These are phyloP conservation scores for Colletotrichum tanaceti DNA, from an alignment of 2,329 filamentous ascomycete genomes.

Conservation along the genomic window DNA sequence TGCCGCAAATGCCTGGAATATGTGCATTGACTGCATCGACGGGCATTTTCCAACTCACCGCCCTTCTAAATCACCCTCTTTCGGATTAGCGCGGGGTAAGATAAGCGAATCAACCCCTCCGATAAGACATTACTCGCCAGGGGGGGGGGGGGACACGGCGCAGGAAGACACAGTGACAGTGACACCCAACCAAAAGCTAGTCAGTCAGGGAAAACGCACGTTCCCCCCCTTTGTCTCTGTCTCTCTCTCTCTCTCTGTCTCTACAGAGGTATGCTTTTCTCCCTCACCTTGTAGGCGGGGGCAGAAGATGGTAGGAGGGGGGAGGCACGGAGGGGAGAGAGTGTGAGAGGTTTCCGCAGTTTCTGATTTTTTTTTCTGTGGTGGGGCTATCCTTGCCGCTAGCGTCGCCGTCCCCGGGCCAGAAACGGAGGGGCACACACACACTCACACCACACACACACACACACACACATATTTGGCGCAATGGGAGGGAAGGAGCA, in stretches of 20 bases:
- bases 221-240: background rate
- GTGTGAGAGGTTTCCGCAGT: conserved; percentile 44
- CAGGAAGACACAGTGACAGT: background rate
- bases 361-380: conserved; percentile 36
- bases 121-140: conserved; percentile 45
- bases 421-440: conserved; percentile 18
- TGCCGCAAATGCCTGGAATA: conserved; percentile 1
- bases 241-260: no score
- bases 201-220: conserved; percentile 18
- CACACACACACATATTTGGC: background rate
- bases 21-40: conserved; percentile 42
- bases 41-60: conserved; percentile 45
- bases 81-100: conserved; percentile 41
- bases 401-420: conserved; percentile 40
- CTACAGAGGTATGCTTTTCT: no score
- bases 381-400: conserved; percentile 39
- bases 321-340: no score
- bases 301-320: conserved; percentile 15
- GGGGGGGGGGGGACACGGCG: conserved; percentile 10
- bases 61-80: conserved; percentile 42
- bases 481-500: conserved; percentile 1
- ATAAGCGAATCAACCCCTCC: conserved; percentile 43
- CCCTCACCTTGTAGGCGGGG: background rate
- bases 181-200: conserved; percentile 15
- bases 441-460: conserved; percentile 12